These are phyloP conservation scores for Leonotis leonurus DNA, from an alignment of 257 asterid species.

Conservation along the genomic window DNA sequence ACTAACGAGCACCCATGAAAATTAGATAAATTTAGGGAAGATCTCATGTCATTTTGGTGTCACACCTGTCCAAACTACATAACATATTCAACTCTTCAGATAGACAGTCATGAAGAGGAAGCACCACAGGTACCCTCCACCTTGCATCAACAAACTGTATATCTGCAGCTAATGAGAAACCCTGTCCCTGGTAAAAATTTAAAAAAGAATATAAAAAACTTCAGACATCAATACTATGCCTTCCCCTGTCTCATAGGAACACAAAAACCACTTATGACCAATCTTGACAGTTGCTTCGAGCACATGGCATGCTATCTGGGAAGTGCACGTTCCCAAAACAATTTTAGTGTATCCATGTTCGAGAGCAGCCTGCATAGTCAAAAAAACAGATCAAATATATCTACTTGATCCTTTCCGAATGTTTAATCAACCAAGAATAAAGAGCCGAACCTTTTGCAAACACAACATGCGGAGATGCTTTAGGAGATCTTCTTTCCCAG, in stretches of 20 bases:
- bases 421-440: conserved; percentile 10
- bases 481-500: conserved; percentile 74
- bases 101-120: conserved; percentile 88
- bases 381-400: conserved; percentile 14
- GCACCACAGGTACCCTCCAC: conserved; percentile 74
- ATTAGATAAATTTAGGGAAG: conserved; percentile 2
- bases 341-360: conserved; percentile 81
- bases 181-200: conserved; percentile 73
- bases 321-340: conserved; percentile 39
- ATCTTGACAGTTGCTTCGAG: conserved; percentile 97
- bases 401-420: background rate
- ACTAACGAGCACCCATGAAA: background rate
- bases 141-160: conserved; percentile 89
- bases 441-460: conserved; percentile 67
- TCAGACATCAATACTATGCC: conserved; percentile 1
- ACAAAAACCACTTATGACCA: background rate
- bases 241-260: background rate
- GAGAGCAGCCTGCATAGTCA: conserved; percentile 53
- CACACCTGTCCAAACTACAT: conserved; percentile 86
- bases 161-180: conserved; percentile 88
- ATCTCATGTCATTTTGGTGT: background rate
- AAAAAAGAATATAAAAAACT: background rate
- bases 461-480: conserved; percentile 49
- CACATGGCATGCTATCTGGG: conserved; percentile 85
- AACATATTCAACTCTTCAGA: conserved; percentile 60